Evolutionary conservation across 208 protist genomes (phyloP).

Genomic region (Phytomonas francai): DNA sequence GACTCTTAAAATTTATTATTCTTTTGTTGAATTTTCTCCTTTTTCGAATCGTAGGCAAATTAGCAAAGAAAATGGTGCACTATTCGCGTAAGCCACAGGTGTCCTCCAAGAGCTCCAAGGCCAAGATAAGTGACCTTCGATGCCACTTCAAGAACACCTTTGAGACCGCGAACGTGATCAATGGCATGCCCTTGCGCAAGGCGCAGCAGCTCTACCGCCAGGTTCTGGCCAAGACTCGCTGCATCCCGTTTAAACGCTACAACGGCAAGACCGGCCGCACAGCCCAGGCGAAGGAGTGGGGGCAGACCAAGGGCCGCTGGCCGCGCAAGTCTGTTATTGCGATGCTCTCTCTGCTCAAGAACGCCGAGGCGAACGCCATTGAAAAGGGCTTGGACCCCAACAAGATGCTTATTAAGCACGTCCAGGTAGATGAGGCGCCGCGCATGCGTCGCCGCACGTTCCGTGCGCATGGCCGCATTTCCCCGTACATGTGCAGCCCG

Average conservation of each 20-base stretch:
- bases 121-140: conserved; percentile 85
- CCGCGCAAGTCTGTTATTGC: conserved; percentile 91
- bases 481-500: conserved; percentile 90
- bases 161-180: conserved; percentile 90
- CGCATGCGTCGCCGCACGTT: conserved; percentile 92
- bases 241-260: conserved; percentile 93
- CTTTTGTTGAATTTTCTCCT: background rate
- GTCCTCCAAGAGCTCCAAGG: conserved; percentile 80
- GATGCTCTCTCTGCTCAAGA: conserved; percentile 90
- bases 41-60: background rate
- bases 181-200: conserved; percentile 89
- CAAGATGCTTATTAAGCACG: conserved; percentile 91
- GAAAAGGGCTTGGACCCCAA: conserved; percentile 88
- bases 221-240: conserved; percentile 91
- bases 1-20: background rate
- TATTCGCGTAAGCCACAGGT: conserved; percentile 90
- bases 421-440: conserved; percentile 88
- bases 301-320: conserved; percentile 90
- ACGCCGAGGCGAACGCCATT: conserved; percentile 88
- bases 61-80: conserved; percentile 53
- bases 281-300: conserved; percentile 90
- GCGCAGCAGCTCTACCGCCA: conserved; percentile 91
- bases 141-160: conserved; percentile 95
- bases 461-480: conserved; percentile 93
- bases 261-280: conserved; percentile 89